Percentiles rank a stretch among this genome's conserved stretches.
Evolutionary conservation across 495 filamentous ascomycete genomes (phyloP).

Genomic region (Wilcoxina mikolae): DNA sequence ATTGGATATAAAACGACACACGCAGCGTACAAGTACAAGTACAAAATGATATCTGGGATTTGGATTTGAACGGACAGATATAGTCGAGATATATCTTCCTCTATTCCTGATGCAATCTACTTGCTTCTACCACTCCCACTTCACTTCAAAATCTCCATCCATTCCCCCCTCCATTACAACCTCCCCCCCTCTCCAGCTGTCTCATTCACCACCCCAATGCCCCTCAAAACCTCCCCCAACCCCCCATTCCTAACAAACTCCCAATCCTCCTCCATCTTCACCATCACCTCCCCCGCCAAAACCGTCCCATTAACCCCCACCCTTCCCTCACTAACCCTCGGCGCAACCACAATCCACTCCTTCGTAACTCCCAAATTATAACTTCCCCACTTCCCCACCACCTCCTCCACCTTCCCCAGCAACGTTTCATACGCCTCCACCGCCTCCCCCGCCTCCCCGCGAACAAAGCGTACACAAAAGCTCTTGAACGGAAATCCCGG

Average conservation of each 20-base stretch:
- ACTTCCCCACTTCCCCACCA: constrained; percentile 27
- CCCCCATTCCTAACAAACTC: constrained; percentile 38
- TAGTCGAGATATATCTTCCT: too few relatives aligned
- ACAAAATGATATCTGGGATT: too few relatives aligned
- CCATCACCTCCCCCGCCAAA: constrained; percentile 66
- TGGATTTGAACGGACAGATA: too few relatives aligned
- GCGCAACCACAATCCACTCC: constrained; percentile 51
- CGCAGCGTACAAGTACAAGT: background rate
- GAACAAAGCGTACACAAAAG: background rate
- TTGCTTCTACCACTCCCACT: too few relatives aligned
- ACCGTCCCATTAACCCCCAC: constrained; percentile 64
- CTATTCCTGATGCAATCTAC: too few relatives aligned
- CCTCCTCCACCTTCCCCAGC: constrained; percentile 22
- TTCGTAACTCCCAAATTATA: constrained; percentile 71
- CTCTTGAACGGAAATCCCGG: background rate
- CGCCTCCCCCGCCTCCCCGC: constrained; percentile 12
- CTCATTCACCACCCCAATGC: constrained; percentile 40
- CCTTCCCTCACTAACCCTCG: constrained; percentile 38
- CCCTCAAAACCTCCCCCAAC: constrained; percentile 41
- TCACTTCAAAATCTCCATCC: too few relatives aligned
- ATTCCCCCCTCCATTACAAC: too few relatives aligned
- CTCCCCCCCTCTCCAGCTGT: too few relatives aligned
- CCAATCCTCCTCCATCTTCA: constrained; percentile 61
- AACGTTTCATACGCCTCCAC: constrained; percentile 32
- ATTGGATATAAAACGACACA: background rate